phyloP scores from a whole-genome alignment of 345 rosid genomes.

The Boechera stricta region DNA sequence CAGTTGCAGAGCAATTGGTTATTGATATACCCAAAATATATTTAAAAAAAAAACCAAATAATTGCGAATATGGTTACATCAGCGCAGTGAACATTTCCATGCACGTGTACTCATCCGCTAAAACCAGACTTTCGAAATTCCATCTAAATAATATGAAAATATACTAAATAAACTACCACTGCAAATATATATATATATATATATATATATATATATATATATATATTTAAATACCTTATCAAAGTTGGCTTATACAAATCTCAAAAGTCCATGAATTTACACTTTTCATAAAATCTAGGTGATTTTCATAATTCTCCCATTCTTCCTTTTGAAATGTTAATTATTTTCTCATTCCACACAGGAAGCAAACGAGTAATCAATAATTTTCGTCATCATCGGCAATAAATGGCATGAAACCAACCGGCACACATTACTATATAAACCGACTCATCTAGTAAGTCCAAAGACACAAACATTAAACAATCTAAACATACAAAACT shows the following conservation, averaged over 20 bases:
- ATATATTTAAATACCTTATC: not conserved
- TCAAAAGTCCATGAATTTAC: no score
- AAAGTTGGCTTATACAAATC: not conserved
- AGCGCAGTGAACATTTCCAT: not conserved
- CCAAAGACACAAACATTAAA: slow-evolving; percentile 29
- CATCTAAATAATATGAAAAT: no score
- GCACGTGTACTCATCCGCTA: not conserved
- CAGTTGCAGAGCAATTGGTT: not conserved
- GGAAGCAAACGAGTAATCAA: slow-evolving; percentile 19
- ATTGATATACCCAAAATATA: not conserved
- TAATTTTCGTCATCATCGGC: not conserved
- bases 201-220: no score
- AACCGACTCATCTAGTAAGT: slow-evolving; percentile 25
- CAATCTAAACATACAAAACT: slow-evolving; percentile 20
- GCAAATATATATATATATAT: not conserved
- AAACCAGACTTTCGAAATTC: not conserved
- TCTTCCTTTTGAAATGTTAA: not conserved
- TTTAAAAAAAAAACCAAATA: not conserved
- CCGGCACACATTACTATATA: slow-evolving; percentile 45
- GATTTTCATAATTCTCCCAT: not conserved
- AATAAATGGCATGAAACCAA: slow-evolving; percentile 42
- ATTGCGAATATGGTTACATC: slow-evolving; percentile 7
- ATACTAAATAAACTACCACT: not conserved
- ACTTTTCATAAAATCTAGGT: not conserved
- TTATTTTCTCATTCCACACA: slow-evolving; percentile 18